These are phyloP conservation scores for Xylaria multiplex DNA, from an alignment of 2,329 filamentous ascomycete species.

Conservation along the genomic window DNA sequence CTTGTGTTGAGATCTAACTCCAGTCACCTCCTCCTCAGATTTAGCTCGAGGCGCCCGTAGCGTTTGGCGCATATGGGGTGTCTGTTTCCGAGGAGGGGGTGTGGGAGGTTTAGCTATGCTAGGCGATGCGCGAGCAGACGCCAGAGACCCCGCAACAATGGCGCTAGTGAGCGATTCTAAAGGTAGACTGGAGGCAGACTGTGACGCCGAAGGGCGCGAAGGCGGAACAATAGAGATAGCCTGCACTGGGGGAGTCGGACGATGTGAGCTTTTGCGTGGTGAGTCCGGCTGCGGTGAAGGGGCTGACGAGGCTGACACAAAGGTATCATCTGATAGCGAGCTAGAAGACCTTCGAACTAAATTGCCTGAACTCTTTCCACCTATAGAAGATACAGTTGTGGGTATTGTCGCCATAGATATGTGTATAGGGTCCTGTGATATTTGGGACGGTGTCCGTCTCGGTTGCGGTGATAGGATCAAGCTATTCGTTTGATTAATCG, in stretches of 20 bases:
- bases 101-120: constrained; percentile 55
- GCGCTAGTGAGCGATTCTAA: constrained; percentile 76
- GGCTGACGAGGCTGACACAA: constrained; percentile 54
- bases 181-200: constrained; percentile 55
- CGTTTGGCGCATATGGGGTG: constrained; percentile 70
- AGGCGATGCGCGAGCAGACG: constrained; percentile 65
- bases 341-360: constrained; percentile 44
- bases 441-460: constrained; percentile 41
- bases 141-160: constrained; percentile 79
- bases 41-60: constrained; percentile 66
- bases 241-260: constrained; percentile 22
- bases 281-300: constrained; percentile 48
- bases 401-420: constrained; percentile 12
- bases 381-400: constrained; percentile 6
- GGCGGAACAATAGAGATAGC: constrained; percentile 13
- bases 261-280: constrained; percentile 40
- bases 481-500: constrained; percentile 37
- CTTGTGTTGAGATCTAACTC: constrained; percentile 54
- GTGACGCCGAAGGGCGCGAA: constrained; percentile 29
- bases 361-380: constrained; percentile 10
- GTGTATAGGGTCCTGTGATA: constrained; percentile 33
- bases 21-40: constrained; percentile 63
- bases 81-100: constrained; percentile 56
- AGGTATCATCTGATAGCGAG: constrained; percentile 58
- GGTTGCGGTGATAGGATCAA: constrained; percentile 46